phyloP scores from a whole-genome alignment of 2,329 filamentous ascomycete species.

The Neurospora sp. region DNA sequence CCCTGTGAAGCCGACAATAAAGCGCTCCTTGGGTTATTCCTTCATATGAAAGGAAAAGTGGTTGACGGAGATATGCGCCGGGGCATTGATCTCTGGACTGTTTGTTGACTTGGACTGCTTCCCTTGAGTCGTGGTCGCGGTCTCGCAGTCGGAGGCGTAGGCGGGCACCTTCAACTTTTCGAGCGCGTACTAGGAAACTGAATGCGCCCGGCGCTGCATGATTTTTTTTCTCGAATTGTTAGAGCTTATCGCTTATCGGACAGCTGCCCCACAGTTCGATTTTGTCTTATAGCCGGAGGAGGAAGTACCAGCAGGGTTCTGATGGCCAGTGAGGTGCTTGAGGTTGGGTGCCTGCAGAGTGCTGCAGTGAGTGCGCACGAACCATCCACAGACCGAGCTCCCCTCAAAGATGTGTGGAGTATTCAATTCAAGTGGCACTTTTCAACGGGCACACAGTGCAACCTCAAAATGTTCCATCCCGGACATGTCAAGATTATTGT shows the following conservation, averaged over 20 bases:
- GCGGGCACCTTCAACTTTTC: neutral
- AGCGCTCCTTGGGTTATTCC: neutral
- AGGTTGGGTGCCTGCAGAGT: neutral
- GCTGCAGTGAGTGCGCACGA: neutral
- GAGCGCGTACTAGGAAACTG: neutral
- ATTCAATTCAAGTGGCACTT: neutral
- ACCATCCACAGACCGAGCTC: neutral
- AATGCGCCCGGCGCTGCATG: neutral
- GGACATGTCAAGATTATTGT: neutral
- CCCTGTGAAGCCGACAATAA: neutral
- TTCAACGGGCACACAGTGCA: neutral
- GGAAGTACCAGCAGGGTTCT: neutral
- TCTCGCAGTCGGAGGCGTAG: neutral
- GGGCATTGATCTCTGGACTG: neutral
- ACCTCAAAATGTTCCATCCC: neutral
- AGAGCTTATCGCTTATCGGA: neutral
- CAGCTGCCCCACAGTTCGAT: neutral
- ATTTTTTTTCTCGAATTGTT: neutral
- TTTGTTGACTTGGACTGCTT: neutral
- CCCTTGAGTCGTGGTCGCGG: neutral
- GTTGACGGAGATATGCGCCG: neutral
- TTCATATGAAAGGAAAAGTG: neutral
- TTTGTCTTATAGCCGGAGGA: neutral
- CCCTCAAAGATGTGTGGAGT: too few species aligned
- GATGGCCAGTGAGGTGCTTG: neutral